Base-by-base conservation (phyloP, 148 eudicot genomes). In the Diospyros lotus region DNA sequence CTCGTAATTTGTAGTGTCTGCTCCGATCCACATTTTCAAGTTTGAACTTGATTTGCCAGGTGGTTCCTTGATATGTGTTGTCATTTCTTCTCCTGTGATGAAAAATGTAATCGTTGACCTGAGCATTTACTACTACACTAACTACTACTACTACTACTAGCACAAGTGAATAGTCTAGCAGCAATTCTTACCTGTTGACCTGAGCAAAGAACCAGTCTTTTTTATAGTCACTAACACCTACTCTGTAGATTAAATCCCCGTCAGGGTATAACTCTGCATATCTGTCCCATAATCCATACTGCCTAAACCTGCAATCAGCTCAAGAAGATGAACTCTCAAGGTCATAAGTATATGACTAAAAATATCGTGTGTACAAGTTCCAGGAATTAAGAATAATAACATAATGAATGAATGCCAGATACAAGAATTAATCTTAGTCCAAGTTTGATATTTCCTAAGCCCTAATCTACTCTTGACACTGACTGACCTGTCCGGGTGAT, bases 181-280 rank as follows among this genome's bases (percentile, higher is more conserved):
- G 45, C 28, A 18, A 53, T 38, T 2, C 50, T 3, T 73, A 90
- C 97, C 93, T 93, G 77, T 84, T 79, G 71, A 89, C 91, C 72
- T 93, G 97, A 79, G 95, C 93, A 81, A 77, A 93, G 80, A 93
- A 93, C 97, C 97, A 93, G 73, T 92, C 97, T 67, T 85, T 88
- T 56, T 76, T 53, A 72, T 81, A 88, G 69, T 88, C 83, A 74
- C 93, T 90, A 38, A 77, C 84, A 38, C 93, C 92, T 65, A 92
- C 68, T 1, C 85, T 92, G 77, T 78, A 92, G 42, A 88, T 82
- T 63, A 92, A 84, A 78, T 92, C 97, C 46, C 76, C 81, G 69
- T 86, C 66, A 4, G 97, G 90, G 81, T 90, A 88, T 62, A 92
- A 61, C 18, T 92, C 97, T 5, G 87, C 66, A 68, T 92, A 92